Percentiles rank a stretch among this genome's conserved stretches.
Conservation (phyloP, 163 green algal genomes). For the Scenedesmus sp. region DNA sequence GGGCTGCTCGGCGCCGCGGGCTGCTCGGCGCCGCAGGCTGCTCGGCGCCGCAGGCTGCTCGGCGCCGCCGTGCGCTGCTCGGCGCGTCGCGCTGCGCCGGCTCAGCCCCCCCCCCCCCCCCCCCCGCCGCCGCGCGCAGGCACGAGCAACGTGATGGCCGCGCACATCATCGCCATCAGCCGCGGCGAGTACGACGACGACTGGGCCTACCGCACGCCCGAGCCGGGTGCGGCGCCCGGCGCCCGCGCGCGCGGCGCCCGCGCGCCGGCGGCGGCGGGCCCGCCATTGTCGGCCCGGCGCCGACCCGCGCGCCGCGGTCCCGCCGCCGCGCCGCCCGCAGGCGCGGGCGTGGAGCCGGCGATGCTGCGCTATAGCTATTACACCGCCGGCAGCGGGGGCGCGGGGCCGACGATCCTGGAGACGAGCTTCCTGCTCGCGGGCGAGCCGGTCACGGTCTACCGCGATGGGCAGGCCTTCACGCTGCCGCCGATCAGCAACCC, state of each 20-base stretch:
- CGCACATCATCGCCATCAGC: slow-evolving; percentile 85
- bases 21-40: too few relatives aligned
- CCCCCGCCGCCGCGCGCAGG: too few relatives aligned
- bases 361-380: slow-evolving; percentile 94
- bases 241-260: too few relatives aligned
- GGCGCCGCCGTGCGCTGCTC: too few relatives aligned
- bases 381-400: slow-evolving; percentile 90
- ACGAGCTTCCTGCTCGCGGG: slow-evolving; percentile 92
- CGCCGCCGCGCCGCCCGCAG: too few relatives aligned
- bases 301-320: too few relatives aligned
- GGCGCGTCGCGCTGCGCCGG: too few relatives aligned
- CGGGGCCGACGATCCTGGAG: slow-evolving; percentile 93
- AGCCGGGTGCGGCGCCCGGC: slow-evolving; percentile 49
- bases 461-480: slow-evolving; percentile 66
- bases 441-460: slow-evolving; percentile 66
- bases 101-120: too few relatives aligned
- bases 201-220: slow-evolving; percentile 60
- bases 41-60: too few relatives aligned
- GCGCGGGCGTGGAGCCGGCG: slow-evolving; percentile 67
- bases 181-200: slow-evolving; percentile 76
- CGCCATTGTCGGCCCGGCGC: too few relatives aligned
- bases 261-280: too few relatives aligned
- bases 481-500: slow-evolving; percentile 79
- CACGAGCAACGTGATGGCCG: slow-evolving; percentile 93
- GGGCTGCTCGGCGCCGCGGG: too few relatives aligned